Conservation (phyloP, 371 early-diverging fungal genomes). For the Sporodiniella umbellata region DNA sequence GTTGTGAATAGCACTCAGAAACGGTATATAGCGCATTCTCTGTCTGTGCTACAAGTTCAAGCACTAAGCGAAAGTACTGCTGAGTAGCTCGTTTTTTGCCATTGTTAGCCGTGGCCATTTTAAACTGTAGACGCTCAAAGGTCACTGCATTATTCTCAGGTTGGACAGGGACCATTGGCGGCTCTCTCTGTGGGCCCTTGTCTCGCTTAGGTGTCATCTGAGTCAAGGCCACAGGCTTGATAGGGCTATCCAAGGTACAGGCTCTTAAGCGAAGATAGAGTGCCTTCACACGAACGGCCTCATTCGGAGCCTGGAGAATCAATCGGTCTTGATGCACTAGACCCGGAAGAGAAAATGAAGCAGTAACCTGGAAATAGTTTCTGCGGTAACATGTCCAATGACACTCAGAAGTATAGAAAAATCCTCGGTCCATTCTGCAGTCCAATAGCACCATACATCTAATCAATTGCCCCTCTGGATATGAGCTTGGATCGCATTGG, state of each 20-base stretch:
- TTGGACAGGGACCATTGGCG: conserved; percentile 45
- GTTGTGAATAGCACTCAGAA: conserved; percentile 65
- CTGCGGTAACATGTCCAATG: conserved; percentile 89
- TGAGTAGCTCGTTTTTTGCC: conserved; percentile 77
- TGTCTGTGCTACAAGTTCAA: conserved; percentile 58
- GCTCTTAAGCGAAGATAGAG: conserved; percentile 54
- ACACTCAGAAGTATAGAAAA: conserved; percentile 62
- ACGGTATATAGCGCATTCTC: conserved; percentile 44
- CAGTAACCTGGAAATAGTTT: conserved; percentile 83
- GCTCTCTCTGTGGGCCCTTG: conserved; percentile 78
- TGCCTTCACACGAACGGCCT: conserved; percentile 21
- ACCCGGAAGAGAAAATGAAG: conserved; percentile 52
- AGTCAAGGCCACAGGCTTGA: conserved; percentile 68
- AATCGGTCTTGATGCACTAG: conserved; percentile 21
- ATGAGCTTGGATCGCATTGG: too few relatives aligned
- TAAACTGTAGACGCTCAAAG: conserved; percentile 88
- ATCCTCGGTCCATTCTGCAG: conserved; percentile 70
- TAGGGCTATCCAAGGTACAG: conserved; percentile 16
- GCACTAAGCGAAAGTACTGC: conserved; percentile 71
- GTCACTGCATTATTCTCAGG: conserved; percentile 43
- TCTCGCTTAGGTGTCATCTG: conserved; percentile 89
- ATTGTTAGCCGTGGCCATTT: conserved; percentile 85
- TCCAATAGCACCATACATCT: conserved; percentile 44
- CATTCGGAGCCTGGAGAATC: conserved; percentile 10
- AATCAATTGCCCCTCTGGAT: too few relatives aligned